Percentiles rank a stretch among this genome's conserved stretches.
phyloP scores from a whole-genome alignment of 2,329 filamentous ascomycete genomes.

The Exophiala spinifera region DNA sequence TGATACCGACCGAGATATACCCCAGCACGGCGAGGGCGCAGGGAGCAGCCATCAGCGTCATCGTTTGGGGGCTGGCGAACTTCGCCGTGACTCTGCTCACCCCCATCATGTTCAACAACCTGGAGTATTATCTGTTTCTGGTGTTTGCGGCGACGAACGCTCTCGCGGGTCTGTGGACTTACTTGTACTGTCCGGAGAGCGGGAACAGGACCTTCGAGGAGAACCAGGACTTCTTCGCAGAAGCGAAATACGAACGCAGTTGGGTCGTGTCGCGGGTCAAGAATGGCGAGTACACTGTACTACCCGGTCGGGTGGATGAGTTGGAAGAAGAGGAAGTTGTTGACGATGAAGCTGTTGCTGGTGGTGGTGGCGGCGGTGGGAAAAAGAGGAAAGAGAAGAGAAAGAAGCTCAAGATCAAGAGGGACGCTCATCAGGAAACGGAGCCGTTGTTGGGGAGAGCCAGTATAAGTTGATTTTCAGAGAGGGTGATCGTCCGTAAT shows the following conservation, averaged over 20 bases:
- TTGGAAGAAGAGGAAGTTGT: slow-evolving; percentile 14
- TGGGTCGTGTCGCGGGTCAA: slow-evolving; percentile 56
- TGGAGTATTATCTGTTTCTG: slow-evolving; percentile 58
- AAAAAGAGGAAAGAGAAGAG: neutral
- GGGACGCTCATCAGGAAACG: slow-evolving; percentile 11
- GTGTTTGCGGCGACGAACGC: slow-evolving; percentile 56
- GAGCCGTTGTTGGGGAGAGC: slow-evolving; percentile 12
- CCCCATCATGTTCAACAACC: slow-evolving; percentile 58
- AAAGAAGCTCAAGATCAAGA: slow-evolving; percentile 5
- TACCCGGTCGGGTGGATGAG: slow-evolving; percentile 27
- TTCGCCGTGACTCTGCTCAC: slow-evolving; percentile 58
- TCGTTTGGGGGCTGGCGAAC: slow-evolving; percentile 60
- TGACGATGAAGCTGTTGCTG: slow-evolving; percentile 5
- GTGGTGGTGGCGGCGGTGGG: slow-evolving; percentile 1
- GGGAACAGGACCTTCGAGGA: slow-evolving; percentile 59
- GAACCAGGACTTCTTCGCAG: slow-evolving; percentile 58
- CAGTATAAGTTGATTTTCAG: neutral
- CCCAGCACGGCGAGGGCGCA: slow-evolving; percentile 56
- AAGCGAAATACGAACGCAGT: slow-evolving; percentile 49
- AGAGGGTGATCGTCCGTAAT: too few relatives aligned
- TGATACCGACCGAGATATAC: slow-evolving; percentile 57
- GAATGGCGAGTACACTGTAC: slow-evolving; percentile 46
- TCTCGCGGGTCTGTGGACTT: slow-evolving; percentile 56
- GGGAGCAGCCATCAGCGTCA: slow-evolving; percentile 58
- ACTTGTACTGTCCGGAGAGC: slow-evolving; percentile 50